phyloP scores from a whole-genome alignment of 2,329 filamentous ascomycete species.

The Calonectria crousiana region DNA sequence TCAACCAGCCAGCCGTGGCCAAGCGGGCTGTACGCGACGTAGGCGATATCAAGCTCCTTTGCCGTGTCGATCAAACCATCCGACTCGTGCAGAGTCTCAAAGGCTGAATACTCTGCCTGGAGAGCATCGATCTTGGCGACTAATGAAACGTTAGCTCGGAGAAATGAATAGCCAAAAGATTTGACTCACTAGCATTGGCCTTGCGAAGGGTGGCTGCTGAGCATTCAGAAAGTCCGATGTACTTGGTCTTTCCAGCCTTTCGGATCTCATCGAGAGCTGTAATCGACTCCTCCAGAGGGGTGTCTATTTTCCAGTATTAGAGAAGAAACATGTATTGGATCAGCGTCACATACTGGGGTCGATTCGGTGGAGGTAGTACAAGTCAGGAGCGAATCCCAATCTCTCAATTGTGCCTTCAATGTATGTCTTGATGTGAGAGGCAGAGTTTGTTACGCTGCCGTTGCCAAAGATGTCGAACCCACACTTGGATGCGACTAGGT shows the following conservation, averaged over 20 bases:
- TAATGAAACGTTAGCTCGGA: constrained; percentile 31
- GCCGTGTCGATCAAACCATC: constrained; percentile 55
- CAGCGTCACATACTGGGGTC: constrained; percentile 53
- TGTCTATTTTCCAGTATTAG: constrained; percentile 39
- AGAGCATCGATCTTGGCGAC: constrained; percentile 61
- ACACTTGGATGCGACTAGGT: constrained; percentile 63
- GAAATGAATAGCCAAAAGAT: no score
- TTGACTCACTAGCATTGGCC: constrained; percentile 55
- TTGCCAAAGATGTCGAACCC: constrained; percentile 54
- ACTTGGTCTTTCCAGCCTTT: constrained; percentile 61
- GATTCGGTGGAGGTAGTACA: constrained; percentile 60
- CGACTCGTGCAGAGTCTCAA: constrained; percentile 56
- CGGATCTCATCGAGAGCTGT: constrained; percentile 59
- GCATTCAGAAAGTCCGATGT: constrained; percentile 62
- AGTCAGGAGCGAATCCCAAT: constrained; percentile 59
- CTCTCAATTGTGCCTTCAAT: constrained; percentile 63
- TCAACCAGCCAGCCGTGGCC: constrained; percentile 62
- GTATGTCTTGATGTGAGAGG: constrained; percentile 59
- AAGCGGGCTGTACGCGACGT: constrained; percentile 60
- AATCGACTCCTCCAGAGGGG: constrained; percentile 61
- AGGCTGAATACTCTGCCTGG: constrained; percentile 59
- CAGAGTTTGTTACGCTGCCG: constrained; percentile 56
- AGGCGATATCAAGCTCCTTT: constrained; percentile 56
- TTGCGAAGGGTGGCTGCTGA: constrained; percentile 58
- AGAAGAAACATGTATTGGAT: not conserved